Evolutionary conservation across 805 yeast species (phyloP), one percentile per base, ranked within the genome.

Genomic region (Pichia heedii): DNA sequence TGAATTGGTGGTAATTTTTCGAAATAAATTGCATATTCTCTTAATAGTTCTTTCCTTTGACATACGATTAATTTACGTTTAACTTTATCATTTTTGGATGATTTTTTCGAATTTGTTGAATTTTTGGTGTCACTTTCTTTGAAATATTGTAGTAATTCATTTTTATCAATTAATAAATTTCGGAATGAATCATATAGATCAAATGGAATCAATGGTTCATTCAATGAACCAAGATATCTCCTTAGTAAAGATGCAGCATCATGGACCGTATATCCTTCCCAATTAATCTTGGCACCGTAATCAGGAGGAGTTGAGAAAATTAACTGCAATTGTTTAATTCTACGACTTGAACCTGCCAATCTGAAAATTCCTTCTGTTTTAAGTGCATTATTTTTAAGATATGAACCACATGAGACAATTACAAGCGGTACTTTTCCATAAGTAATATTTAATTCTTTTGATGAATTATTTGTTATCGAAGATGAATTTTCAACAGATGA

Each of bases 211-310:
- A 93, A 70, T 0, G 97, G 97, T 56, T 93, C 97, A 1, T 96
- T 94, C 44, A 93, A 71, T 37, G 87, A 80, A 56, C 88, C 87
- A 49, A 93, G 70, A 60, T 76, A 93, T 44, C 98, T 70, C 58
- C 97, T 74, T 45, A 93, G 73, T 20, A 93, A 70, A 18, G 93
- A 84, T 2, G 97, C 95, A 1, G 96, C 97, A 62, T 93, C 99
- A 65, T 93, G 98, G 12, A 90, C 97, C 1, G 88, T 86, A 64
- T 78, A 93, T 0, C 95, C 90, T 39, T 85, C 88, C 98, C 97
- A 93, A 51, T 75, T 76, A 37, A 89, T 72, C 52, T 82, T 83
- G 40, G 87, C 76, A 16, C 98, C 99, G 59, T 83, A 93, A 47
- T 77, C 79, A 0, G 98, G 97, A 2, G 96, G 87, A 2, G 84